Conservation (phyloP, 257 asterid species). For the Euphrasia confusa region DNA sequence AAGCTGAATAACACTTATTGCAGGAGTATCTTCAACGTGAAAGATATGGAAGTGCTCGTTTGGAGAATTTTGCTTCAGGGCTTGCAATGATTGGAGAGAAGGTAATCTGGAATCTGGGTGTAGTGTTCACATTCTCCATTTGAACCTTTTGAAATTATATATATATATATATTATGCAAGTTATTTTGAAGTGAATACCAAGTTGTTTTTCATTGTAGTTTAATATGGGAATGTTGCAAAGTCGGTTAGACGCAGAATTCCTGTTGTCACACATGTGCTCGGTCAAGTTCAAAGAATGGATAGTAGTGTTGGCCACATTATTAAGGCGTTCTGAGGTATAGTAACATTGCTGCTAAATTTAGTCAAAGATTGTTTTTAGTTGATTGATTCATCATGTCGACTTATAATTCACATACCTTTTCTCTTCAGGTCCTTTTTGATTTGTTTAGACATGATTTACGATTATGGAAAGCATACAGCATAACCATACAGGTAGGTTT, state of each 20-base stretch:
- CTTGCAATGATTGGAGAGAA: slow-evolving; percentile 93
- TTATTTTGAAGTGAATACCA: slow-evolving; percentile 19
- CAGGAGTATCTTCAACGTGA: slow-evolving; percentile 99
- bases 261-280: slow-evolving; percentile 97
- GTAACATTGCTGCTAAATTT: slow-evolving; percentile 18
- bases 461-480: slow-evolving; percentile 91
- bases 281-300: slow-evolving; percentile 98
- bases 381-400: slow-evolving; percentile 12
- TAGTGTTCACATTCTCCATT: slow-evolving; percentile 15
- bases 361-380: not conserved
- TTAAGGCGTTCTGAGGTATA: slow-evolving; percentile 94
- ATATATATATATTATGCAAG: not conserved
- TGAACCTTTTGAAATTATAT: slow-evolving; percentile 6
- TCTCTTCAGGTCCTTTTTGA: slow-evolving; percentile 76
- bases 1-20: slow-evolving; percentile 26
- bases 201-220: slow-evolving; percentile 46
- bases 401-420: slow-evolving; percentile 19
- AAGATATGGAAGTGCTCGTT: slow-evolving; percentile 85
- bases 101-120: slow-evolving; percentile 43
- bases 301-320: slow-evolving; percentile 93
- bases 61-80: slow-evolving; percentile 92
- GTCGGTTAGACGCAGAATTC: slow-evolving; percentile 95
- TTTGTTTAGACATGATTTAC: slow-evolving; percentile 76
- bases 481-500: slow-evolving; percentile 64
- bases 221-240: slow-evolving; percentile 89